Base-by-base conservation (phyloP, 305 asterid species). In the Solanum hybrid region DNA sequence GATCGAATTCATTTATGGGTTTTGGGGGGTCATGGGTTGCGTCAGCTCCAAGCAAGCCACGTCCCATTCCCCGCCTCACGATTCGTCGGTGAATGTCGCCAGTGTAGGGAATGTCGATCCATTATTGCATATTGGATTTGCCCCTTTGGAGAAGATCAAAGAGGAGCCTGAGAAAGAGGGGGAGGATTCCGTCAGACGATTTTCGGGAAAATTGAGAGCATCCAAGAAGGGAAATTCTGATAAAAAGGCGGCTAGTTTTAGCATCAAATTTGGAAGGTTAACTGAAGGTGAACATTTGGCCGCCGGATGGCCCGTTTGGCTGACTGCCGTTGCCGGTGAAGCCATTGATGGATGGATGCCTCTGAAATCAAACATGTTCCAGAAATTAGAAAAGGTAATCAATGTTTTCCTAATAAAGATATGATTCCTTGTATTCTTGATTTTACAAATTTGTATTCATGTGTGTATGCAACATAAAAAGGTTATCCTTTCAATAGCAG, bases 281-380 rank as follows among this genome's bases (percentile, higher is more conserved):
- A 77, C 94, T 22, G 95, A 95, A 69, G 93, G 88, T 45, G 98
- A 95, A 86, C 98, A 93, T 15, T 92, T 77, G 5, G 95, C 98
- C 2, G 95, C 99, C 0, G 98, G 96, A 5, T 97, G 99, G 99
- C 99, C 99, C 6, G 90, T 95, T 6, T 97, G 99, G 99, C 97
- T 97, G 60, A 85, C 96, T 2, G 93, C 98, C 4, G 99, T 94
- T 24, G 99, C 99, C 6, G 98, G 95, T 0, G 98, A 96, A 22
- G 98, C 98, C 89, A 91, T 97, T 89, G 95, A 94, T 1, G 99
- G 99, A n/a, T 95, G 97, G 98, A 77, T 92, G 60, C 99, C 99
- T 88, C 91, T 96, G 76, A 88, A 93, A 90, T 94, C 98, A 0
- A 96, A 97, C 27, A 85, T 92, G 1, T 97, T 92, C 78, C 96